A percentile compares a stretch with the other conserved stretches of the same genome.
Evolutionary conservation across 441 rosid species (phyloP).

Genomic region (Bruguiera hainesii): DNA sequence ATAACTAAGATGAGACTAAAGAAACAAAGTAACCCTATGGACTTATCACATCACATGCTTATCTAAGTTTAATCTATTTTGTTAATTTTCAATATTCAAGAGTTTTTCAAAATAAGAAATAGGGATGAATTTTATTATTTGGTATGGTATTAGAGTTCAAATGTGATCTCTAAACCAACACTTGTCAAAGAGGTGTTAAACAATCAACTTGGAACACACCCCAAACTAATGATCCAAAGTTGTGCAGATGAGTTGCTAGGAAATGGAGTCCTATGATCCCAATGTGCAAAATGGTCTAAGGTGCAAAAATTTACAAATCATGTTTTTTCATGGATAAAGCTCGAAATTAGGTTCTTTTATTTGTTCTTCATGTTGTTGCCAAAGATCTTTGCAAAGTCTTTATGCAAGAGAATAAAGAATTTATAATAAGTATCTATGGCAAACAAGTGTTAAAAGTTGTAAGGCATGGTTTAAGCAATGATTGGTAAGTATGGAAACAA

Average conservation of each 20-base stretch:
- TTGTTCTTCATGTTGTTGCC: too few species aligned
- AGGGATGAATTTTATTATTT: background rate
- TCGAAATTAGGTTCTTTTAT: background rate
- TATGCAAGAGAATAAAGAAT: too few species aligned
- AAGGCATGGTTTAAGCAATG: too few species aligned
- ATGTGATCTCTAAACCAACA: slow-evolving; percentile 3
- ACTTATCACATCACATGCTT: slow-evolving; percentile 24
- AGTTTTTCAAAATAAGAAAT: slow-evolving; percentile 5
- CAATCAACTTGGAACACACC: slow-evolving; percentile 8
- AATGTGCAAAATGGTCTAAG: slow-evolving; percentile 14
- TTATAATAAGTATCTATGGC: too few species aligned
- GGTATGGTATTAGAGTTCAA: background rate
- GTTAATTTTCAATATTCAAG: slow-evolving; percentile 10
- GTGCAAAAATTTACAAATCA: slow-evolving; percentile 16
- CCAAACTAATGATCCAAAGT: background rate
- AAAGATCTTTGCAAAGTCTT: too few species aligned
- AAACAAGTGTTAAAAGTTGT: too few species aligned
- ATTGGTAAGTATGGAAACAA: too few species aligned
- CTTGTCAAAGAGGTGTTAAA: slow-evolving; percentile 10
- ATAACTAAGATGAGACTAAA: slow-evolving; percentile 13
- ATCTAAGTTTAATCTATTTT: slow-evolving; percentile 21
- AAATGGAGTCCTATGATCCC: slow-evolving; percentile 2
- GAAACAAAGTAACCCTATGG: slow-evolving; percentile 14
- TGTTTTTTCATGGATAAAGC: slow-evolving; percentile 19
- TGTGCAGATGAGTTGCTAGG: slow-evolving; percentile 14